Evolutionary conservation across 371 early-diverging fungal genomes (phyloP).

Genomic region (Sporodiniella umbellata): DNA sequence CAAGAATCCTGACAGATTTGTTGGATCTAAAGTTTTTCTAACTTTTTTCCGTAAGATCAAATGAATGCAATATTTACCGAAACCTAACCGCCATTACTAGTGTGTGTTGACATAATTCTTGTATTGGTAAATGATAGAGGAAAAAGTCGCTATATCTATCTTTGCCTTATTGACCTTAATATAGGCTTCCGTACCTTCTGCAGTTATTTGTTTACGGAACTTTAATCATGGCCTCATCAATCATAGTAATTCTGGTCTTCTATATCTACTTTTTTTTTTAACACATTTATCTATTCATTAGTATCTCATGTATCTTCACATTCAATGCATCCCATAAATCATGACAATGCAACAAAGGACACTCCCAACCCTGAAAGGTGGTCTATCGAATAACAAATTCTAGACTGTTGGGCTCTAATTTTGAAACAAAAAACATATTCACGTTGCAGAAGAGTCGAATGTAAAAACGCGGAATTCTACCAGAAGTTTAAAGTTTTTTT

Average conservation of each 20-base stretch:
- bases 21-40: conserved; percentile 58
- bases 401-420: no score
- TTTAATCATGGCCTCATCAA: conserved; percentile 29
- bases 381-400: conserved; percentile 26
- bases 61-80: background rate
- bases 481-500: no score
- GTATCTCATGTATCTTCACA: conserved; percentile 26
- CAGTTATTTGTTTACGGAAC: conserved; percentile 22
- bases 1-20: conserved; percentile 50
- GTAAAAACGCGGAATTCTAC: no score
- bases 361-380: conserved; percentile 12
- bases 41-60: conserved; percentile 60
- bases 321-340: conserved; percentile 20
- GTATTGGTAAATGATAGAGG: conserved; percentile 16
- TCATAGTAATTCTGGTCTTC: conserved; percentile 18
- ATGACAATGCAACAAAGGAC: background rate
- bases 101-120: conserved; percentile 30
- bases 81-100: conserved; percentile 6
- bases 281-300: no score
- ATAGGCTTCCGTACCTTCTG: conserved; percentile 24
- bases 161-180: background rate
- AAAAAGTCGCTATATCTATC: background rate
- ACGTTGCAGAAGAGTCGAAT: no score
- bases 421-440: no score
- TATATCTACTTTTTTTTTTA: background rate